Conservation (phyloP, 192 early-diverging fungal species). For the Coemansia sp. region DNA sequence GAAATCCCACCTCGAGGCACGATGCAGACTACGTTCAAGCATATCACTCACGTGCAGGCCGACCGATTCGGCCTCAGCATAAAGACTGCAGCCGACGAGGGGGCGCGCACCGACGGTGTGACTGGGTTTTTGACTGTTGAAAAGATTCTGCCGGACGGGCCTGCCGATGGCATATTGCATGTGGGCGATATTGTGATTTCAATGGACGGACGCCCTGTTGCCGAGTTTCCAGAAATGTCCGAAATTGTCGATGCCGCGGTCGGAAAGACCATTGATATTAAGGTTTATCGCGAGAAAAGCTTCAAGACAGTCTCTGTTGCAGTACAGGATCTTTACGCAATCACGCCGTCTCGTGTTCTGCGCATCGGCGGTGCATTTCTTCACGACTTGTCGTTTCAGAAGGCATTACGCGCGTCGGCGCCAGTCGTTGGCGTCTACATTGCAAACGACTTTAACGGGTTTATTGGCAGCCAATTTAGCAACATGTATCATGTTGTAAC, state of each 20-base stretch:
- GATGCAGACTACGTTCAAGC: conserved; percentile 65
- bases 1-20: conserved; percentile 67
- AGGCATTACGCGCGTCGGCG: conserved; percentile 45
- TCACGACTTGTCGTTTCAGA: conserved; percentile 67
- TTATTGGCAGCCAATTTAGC: not conserved
- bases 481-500: conserved; percentile 11
- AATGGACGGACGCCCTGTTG: conserved; percentile 55
- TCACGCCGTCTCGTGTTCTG: conserved; percentile 79
- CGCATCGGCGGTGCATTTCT: conserved; percentile 77
- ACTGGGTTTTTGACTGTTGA: conserved; percentile 68
- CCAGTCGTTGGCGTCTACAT: conserved; percentile 29
- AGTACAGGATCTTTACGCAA: conserved; percentile 67
- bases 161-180: conserved; percentile 59
- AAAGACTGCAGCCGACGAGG: conserved; percentile 43
- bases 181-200: conserved; percentile 69
- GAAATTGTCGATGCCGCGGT: conserved; percentile 61
- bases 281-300: conserved; percentile 57
- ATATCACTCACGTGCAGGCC: conserved; percentile 61
- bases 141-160: conserved; percentile 63
- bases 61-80: conserved; percentile 16
- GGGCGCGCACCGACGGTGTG: conserved; percentile 56
- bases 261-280: conserved; percentile 48
- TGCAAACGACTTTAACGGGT: not conserved
- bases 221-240: conserved; percentile 63
- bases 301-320: conserved; percentile 40